Conservation (phyloP, 2,329 filamentous ascomycete genomes). For the Pseudogymnoascus sp. region DNA sequence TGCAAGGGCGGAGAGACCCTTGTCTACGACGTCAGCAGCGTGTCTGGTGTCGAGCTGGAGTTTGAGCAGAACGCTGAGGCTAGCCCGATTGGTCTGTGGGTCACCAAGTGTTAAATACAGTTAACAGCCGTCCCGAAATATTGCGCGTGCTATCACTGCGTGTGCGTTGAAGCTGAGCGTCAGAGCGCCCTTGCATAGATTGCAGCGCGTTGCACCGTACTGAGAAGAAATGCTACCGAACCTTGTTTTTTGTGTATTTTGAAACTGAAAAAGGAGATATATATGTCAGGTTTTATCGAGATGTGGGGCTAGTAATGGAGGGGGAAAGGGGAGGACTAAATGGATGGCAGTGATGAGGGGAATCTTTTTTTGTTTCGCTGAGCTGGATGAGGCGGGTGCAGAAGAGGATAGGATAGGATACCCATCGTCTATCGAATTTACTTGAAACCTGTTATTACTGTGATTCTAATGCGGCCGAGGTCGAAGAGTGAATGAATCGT, state of each 20-base stretch:
- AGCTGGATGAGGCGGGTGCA: neutral
- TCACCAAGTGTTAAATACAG: slow-evolving; percentile 7
- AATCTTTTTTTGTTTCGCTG: neutral
- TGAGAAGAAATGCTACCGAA: neutral
- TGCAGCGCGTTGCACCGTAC: neutral
- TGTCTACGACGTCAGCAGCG: slow-evolving; percentile 18
- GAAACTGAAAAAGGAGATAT: neutral
- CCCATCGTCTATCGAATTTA: neutral
- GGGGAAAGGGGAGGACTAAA: neutral
- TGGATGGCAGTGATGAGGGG: neutral
- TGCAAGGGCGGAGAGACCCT: slow-evolving; percentile 20
- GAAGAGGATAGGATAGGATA: neutral
- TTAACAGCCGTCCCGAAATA: neutral
- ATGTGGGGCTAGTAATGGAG: neutral
- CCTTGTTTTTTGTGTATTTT: neutral
- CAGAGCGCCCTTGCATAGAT: neutral
- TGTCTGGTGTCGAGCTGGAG: slow-evolving; percentile 21
- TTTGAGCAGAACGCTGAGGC: slow-evolving; percentile 23
- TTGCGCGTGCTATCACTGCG: neutral
- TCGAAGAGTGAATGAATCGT: neutral
- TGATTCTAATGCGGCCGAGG: neutral
- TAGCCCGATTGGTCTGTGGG: slow-evolving; percentile 23
- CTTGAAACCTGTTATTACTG: neutral
- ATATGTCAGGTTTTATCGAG: slow-evolving; percentile 3
- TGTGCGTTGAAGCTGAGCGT: neutral